A percentile compares a stretch with the other conserved stretches of the same genome.
These are phyloP conservation scores for Smittium culicis DNA, from an alignment of 371 early-diverging fungal genomes.

Conservation along the genomic window DNA sequence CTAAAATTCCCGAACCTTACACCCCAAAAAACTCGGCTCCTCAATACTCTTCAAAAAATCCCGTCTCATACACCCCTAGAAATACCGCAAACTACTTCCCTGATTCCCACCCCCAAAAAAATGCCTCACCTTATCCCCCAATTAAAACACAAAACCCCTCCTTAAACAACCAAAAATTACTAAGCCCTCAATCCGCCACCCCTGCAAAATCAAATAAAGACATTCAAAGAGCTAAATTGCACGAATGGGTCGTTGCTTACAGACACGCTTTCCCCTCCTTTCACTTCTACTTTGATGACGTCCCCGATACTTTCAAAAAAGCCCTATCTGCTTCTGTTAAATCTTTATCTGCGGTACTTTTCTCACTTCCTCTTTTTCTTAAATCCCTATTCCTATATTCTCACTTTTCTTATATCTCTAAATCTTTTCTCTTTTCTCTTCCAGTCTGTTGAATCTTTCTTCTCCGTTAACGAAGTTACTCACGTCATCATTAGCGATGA, in stretches of 20 bases:
- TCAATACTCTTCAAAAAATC: no score
- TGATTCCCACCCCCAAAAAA: no score
- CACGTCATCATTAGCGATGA: constrained; percentile 23
- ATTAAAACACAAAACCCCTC: no score
- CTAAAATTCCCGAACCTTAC: no score
- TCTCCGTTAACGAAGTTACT: constrained; percentile 27
- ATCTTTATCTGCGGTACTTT: constrained; percentile 18
- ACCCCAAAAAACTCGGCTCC: no score
- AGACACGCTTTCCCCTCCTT: constrained; percentile 29
- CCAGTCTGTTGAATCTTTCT: constrained; percentile 25
- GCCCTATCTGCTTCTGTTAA: constrained; percentile 23
- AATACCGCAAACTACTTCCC: no score
- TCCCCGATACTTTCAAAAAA: constrained; percentile 20
- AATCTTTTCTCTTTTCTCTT: background rate
- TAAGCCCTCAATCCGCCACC: background rate
- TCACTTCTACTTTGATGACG: constrained; percentile 31
- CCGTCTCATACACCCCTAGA: no score
- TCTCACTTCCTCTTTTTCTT: background rate
- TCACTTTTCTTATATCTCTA: background rate
- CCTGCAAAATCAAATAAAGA: constrained; percentile 1
- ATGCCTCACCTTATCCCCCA: no score
- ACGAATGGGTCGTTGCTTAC: constrained; percentile 29
- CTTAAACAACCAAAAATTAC: background rate
- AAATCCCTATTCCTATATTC: background rate
- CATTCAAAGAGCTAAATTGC: constrained; percentile 19